phyloP scores from a whole-genome alignment of 257 asterid genomes.

The Lycium ferocissimum region DNA sequence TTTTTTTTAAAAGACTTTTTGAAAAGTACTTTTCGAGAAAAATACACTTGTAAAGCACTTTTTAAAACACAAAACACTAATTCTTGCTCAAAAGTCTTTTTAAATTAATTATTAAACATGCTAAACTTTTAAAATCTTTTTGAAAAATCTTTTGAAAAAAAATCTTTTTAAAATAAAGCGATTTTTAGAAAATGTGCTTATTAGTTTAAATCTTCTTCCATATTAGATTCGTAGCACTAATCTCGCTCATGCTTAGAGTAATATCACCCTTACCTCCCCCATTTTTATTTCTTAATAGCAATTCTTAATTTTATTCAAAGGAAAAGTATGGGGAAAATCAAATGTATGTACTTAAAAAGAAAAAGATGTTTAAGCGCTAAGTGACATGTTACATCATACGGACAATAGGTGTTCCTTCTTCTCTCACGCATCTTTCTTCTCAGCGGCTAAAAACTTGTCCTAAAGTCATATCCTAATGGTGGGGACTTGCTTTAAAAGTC shows the following conservation, averaged over 20 bases:
- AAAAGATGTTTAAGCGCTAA: not conserved
- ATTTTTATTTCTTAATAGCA: not conserved
- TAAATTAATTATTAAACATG: no score
- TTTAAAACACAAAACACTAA: no score
- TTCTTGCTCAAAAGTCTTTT: no score
- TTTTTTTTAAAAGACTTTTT: no score
- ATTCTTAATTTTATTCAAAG: not conserved
- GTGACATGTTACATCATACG: no score
- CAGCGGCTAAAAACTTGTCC: not conserved
- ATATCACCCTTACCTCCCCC: not conserved
- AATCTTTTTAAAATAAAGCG: no score
- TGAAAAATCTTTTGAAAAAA: no score
- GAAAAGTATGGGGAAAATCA: not conserved
- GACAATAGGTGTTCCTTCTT: not conserved
- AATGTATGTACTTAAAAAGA: not conserved
- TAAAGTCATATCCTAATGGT: conserved; percentile 8
- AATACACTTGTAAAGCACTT: no score
- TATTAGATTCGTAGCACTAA: not conserved
- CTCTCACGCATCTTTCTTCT: not conserved
- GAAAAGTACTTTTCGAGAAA: no score
- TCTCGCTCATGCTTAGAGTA: not conserved
- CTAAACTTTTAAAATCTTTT: no score
- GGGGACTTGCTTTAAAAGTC: conserved; percentile 21
- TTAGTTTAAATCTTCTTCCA: not conserved
- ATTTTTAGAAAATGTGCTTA: no score